Conservation (phyloP, 148 eudicot species). For the Polygonum maritimum region DNA sequence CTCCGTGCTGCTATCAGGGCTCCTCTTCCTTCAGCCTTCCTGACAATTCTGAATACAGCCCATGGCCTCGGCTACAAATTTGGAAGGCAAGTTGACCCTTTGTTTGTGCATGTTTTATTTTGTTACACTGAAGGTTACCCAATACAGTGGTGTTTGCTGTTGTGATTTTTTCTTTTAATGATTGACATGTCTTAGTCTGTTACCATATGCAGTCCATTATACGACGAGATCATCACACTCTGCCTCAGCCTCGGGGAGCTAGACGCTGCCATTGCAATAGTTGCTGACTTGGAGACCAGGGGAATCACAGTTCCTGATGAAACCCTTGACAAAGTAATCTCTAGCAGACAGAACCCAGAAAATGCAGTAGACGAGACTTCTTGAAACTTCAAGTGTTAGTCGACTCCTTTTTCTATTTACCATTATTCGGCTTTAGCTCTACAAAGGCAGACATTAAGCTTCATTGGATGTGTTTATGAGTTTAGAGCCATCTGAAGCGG, state of each 20-base stretch:
- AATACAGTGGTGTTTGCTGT: neutral
- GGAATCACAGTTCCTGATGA: constrained; percentile 76
- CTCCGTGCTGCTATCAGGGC: constrained; percentile 91
- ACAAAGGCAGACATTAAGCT: neutral
- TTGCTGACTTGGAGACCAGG: constrained; percentile 77
- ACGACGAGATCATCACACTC: constrained; percentile 72
- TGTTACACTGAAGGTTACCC: neutral
- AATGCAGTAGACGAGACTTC: neutral
- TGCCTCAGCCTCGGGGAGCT: constrained; percentile 89
- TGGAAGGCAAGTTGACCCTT: constrained; percentile 57
- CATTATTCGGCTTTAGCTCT: neutral
- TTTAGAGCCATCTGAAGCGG: neutral
- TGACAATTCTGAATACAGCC: constrained; percentile 71
- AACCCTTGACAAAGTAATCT: constrained; percentile 79
- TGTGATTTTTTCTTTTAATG: neutral
- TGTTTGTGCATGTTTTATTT: neutral
- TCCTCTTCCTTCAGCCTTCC: constrained; percentile 84
- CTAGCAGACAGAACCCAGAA: constrained; percentile 45
- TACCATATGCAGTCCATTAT: constrained; percentile 60
- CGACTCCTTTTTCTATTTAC: neutral
- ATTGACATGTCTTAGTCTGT: neutral
- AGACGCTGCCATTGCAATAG: constrained; percentile 86
- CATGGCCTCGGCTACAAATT: constrained; percentile 77
- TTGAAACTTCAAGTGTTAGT: neutral
- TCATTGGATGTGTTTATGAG: neutral